Evolutionary conservation across 2,329 filamentous ascomycete genomes (phyloP), one percentile per base, ranked within the genome.

Genomic region (Paramyrothecium roridum): DNA sequence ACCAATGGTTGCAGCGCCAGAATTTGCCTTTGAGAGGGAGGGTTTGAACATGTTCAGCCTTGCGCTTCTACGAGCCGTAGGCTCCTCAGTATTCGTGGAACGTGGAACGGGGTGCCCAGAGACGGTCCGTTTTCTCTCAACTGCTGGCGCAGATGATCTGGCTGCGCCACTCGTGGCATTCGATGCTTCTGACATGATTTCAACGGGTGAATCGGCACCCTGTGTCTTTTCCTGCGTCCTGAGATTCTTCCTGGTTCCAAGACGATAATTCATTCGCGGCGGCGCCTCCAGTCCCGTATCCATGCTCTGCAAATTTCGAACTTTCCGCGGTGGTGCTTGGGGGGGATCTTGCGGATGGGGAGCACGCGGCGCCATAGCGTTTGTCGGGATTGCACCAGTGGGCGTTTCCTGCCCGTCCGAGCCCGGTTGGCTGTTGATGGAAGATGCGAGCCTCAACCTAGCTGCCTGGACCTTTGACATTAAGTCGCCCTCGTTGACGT

Each of bases 101-200:
- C 73, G 62, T 68, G 76, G 82, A 50, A 82, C 83, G 16, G 81
- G 82, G 62, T 96, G 91, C 3, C 93, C 93, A 45, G 93, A 96
- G n/a, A 96, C 84, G 1, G 92, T 97, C 62, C 93, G 86, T 75
- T 97, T 98, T 69, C 92, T 85, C 57, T 93, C 90, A 16, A 79
- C 73, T 3, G 75, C 77, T 20, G 79, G 70, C 58, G 77, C 67
- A 19, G 76, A 65, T 54, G 76, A 64, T 30, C 72, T 64, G 34
- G 63, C 57, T 21, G 63, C 74, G 67, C 72, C 37, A 43, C 37
- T 50, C 61, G 67, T 49, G 61, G 68, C 54, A 62, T 70, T 58
- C 63, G 73, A 61, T 2, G 74, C 68, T 43, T 84, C 82, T 2
- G 70, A 61, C 50, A 76, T 66, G 63, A 63, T 61, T 13, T 83